phyloP scores from a whole-genome alignment of 2,329 filamentous ascomycete species.

The Gnomoniopsis sp. region DNA sequence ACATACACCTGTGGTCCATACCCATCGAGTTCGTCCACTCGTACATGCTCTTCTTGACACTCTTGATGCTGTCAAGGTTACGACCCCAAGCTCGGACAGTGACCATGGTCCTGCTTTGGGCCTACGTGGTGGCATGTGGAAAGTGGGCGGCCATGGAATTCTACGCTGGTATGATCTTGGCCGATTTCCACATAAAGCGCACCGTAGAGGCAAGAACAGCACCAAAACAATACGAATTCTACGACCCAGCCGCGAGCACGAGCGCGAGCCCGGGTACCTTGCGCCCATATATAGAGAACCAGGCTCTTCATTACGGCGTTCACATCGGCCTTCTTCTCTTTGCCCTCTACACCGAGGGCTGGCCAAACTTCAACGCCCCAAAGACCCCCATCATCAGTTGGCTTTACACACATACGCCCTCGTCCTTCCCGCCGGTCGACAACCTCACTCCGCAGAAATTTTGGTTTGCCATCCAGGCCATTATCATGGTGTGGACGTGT shows the following conservation, averaged over 20 bases:
- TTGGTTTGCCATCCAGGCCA: constrained; percentile 34
- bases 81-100: constrained; percentile 29
- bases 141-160: constrained; percentile 45
- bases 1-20: constrained; percentile 47
- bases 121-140: constrained; percentile 35
- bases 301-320: constrained; percentile 18
- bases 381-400: constrained; percentile 31
- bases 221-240: constrained; percentile 18
- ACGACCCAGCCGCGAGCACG: background rate
- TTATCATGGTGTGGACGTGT: constrained; percentile 34
- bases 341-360: constrained; percentile 35
- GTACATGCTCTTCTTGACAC: constrained; percentile 39
- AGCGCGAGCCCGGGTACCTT: constrained; percentile 7
- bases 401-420: constrained; percentile 30
- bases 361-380: constrained; percentile 35
- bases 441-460: constrained; percentile 32
- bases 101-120: constrained; percentile 29
- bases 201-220: constrained; percentile 18
- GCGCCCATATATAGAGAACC: constrained; percentile 12
- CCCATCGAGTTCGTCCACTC: constrained; percentile 45
- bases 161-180: constrained; percentile 41
- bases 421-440: constrained; percentile 30
- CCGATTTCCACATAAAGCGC: constrained; percentile 40
- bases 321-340: constrained; percentile 27
- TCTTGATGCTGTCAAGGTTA: constrained; percentile 34